Conservation (phyloP, 2,329 filamentous ascomycete genomes). For the Fonsecaea erecta region DNA sequence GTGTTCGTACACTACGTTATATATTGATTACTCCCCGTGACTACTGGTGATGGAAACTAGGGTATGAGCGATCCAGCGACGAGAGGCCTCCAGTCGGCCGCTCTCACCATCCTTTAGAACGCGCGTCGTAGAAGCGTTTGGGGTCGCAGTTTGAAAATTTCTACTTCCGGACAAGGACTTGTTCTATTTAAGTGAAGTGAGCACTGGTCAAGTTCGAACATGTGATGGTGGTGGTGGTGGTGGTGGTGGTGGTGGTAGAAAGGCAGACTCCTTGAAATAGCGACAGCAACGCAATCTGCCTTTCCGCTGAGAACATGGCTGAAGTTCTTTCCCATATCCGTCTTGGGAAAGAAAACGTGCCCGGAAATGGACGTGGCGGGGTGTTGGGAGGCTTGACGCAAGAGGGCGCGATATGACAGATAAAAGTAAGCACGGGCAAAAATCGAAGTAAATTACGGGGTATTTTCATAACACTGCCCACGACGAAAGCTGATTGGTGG, state of each 20-base stretch:
- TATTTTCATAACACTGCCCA: background rate
- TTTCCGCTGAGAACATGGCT: background rate
- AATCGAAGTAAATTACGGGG: background rate
- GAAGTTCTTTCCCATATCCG: background rate
- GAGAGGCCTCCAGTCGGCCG: too few relatives aligned
- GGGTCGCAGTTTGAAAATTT: background rate
- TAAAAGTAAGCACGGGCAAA: too few relatives aligned
- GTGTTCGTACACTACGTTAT: background rate
- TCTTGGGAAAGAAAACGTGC: background rate
- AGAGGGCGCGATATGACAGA: too few relatives aligned
- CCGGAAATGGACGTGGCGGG: background rate
- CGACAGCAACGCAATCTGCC: too few relatives aligned
- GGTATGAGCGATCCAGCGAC: too few relatives aligned
- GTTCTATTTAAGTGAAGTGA: background rate
- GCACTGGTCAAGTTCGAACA: background rate
- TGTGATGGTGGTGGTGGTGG: too few relatives aligned
- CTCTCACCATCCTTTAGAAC: background rate
- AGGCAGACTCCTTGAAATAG: too few relatives aligned
- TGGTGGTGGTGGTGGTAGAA: too few relatives aligned
- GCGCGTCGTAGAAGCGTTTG: background rate
- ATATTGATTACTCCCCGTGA: background rate
- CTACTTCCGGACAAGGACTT: background rate
- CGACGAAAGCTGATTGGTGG: background rate
- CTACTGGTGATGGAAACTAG: background rate
- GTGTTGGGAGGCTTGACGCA: background rate